A percentile compares a stretch with the other conserved stretches of the same genome.
These are phyloP conservation scores for Termitomyces sp. DNA, from an alignment of 768 basidiomycete genomes.

Conservation along the genomic window DNA sequence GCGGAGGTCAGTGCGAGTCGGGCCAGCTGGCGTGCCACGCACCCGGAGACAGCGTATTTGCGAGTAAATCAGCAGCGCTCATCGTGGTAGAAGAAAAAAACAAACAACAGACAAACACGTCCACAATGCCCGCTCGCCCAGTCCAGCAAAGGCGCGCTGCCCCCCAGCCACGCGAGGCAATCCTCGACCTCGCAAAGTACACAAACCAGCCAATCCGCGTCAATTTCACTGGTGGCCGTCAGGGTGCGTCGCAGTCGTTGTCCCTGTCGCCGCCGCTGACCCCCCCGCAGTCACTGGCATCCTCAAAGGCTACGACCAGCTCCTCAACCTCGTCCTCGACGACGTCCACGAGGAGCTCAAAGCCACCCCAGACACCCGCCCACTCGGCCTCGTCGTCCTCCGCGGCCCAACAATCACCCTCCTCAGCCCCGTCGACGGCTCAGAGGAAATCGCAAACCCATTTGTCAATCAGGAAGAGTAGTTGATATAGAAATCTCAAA, in stretches of 20 bases:
- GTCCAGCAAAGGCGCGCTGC: too few species aligned
- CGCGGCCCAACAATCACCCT: slow-evolving; percentile 93
- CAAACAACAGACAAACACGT: neutral
- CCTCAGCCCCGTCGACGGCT: slow-evolving; percentile 92
- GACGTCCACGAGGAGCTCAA: slow-evolving; percentile 79
- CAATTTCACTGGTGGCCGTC: slow-evolving; percentile 96
- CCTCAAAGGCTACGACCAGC: slow-evolving; percentile 93
- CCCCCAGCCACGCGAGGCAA: slow-evolving; percentile 65
- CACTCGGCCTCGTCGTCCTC: slow-evolving; percentile 82
- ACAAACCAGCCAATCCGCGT: slow-evolving; percentile 89
- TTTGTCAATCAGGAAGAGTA: slow-evolving; percentile 71
- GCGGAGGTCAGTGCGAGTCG: slow-evolving; percentile 15
- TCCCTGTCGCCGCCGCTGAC: neutral
- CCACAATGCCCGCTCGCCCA: neutral
- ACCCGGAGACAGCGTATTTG: slow-evolving; percentile 91
- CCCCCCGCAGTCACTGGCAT: slow-evolving; percentile 69
- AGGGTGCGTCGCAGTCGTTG: too few species aligned
- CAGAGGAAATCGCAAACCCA: slow-evolving; percentile 90
- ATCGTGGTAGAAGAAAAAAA: slow-evolving; percentile 22
- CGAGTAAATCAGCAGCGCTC: slow-evolving; percentile 88
- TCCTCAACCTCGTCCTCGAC: slow-evolving; percentile 95
- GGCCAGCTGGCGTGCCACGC: slow-evolving; percentile 29
- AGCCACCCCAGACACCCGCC: slow-evolving; percentile 40
- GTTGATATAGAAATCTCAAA: too few species aligned
- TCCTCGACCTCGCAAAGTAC: slow-evolving; percentile 93